Conservation (phyloP, 345 rosid species). For the Trapa bicornis region DNA sequence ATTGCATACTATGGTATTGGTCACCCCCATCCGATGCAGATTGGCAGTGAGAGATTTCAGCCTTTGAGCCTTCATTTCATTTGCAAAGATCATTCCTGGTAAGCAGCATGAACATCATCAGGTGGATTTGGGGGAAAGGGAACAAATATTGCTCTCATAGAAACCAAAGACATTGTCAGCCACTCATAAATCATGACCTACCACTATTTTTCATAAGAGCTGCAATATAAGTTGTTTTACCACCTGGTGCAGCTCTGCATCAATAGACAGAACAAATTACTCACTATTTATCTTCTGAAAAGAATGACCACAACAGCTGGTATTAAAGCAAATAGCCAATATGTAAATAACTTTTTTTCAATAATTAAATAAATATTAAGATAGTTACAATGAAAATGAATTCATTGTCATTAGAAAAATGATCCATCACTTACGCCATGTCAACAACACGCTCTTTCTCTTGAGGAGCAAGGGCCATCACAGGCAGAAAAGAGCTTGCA, state of each 20-base stretch:
- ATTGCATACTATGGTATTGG: conserved; percentile 82
- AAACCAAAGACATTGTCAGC: background rate
- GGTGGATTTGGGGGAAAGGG: background rate
- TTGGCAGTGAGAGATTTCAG: conserved; percentile 84
- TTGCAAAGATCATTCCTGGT: conserved; percentile 76
- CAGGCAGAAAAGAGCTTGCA: conserved; percentile 93
- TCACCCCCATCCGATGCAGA: conserved; percentile 90
- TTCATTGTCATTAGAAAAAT: background rate
- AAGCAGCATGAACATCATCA: background rate
- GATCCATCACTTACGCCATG: conserved; percentile 66
- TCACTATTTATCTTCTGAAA: background rate
- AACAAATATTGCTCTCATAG: background rate
- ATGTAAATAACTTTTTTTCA: background rate
- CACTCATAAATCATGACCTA: conserved; percentile 19
- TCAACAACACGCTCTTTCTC: conserved; percentile 85
- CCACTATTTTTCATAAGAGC: conserved; percentile 53
- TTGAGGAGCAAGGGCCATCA: conserved; percentile 98
- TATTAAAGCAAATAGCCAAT: background rate
- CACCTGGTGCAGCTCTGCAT: conserved; percentile 90
- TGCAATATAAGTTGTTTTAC: conserved; percentile 37
- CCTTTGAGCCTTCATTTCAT: conserved; percentile 76
- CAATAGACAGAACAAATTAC: conserved; percentile 2
- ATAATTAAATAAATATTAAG: background rate
- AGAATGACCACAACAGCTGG: background rate
- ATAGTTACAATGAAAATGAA: background rate